phyloP scores from a whole-genome alignment of 2,329 filamentous ascomycete genomes.

The Herpotrichia juniperi region DNA sequence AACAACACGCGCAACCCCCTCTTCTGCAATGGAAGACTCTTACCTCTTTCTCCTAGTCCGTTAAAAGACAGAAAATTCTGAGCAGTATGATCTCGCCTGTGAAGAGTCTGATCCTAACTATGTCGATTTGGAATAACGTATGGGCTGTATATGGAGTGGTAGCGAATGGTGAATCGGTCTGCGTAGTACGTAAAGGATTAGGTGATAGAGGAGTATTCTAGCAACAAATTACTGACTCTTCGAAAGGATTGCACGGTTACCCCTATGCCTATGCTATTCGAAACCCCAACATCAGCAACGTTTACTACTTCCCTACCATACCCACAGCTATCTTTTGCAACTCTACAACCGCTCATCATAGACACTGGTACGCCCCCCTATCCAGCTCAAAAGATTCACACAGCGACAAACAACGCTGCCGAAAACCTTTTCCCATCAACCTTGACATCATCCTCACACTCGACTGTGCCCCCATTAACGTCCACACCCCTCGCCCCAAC shows the following conservation, averaged over 20 bases:
- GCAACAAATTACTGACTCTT: not conserved
- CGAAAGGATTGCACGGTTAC: not conserved
- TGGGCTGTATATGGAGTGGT: slow-evolving; percentile 25
- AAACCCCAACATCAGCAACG: not conserved
- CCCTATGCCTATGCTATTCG: not conserved
- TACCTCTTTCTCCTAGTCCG: slow-evolving; percentile 4
- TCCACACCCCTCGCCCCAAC: slow-evolving; percentile 2
- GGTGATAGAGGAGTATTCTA: not conserved
- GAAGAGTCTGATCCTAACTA: slow-evolving; percentile 4
- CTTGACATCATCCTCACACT: not conserved
- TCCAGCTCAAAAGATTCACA: not conserved
- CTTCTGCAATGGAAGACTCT: slow-evolving; percentile 5
- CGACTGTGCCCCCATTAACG: not conserved
- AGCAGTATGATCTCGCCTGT: slow-evolving; percentile 1
- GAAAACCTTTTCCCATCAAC: no score
- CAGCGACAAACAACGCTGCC: no score
- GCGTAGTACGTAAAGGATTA: slow-evolving; percentile 11
- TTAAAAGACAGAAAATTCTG: not conserved
- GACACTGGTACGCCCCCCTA: not conserved
- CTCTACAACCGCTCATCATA: not conserved
- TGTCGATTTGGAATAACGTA: slow-evolving; percentile 17
- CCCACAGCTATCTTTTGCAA: not conserved
- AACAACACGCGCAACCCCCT: slow-evolving; percentile 8
- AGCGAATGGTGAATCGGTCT: slow-evolving; percentile 3
- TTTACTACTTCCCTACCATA: not conserved